Evolutionary conservation across 129 eudicot species (phyloP).

Genomic region (Glebionis coronaria): DNA sequence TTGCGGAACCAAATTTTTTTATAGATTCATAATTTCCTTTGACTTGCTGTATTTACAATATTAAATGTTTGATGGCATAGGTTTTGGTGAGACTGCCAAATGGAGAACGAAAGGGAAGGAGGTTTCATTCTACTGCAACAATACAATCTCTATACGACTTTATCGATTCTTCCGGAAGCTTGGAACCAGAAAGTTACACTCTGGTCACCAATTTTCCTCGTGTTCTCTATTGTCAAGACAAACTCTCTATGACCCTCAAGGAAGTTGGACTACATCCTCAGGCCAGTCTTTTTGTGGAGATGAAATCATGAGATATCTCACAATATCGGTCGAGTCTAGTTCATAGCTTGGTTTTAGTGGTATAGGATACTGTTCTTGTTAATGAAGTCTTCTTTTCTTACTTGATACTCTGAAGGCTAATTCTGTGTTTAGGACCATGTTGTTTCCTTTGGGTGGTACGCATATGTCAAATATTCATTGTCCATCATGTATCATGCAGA

Average conservation of each 20-base stretch:
- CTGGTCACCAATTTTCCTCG: constrained; percentile 96
- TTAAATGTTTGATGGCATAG: constrained; percentile 23
- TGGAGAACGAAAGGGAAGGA: constrained; percentile 88
- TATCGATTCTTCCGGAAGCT: constrained; percentile 83
- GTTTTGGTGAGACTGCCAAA: constrained; percentile 89
- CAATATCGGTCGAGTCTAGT: neutral
- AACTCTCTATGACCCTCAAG: constrained; percentile 52
- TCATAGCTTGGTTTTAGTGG: neutral
- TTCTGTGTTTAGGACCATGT: constrained; percentile 20
- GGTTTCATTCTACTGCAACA: constrained; percentile 58
- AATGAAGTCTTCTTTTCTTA: constrained; percentile 11
- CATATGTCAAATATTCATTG: constrained; percentile 9
- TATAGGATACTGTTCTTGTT: constrained; percentile 5
- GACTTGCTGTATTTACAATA: neutral
- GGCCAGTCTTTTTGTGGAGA: constrained; percentile 95
- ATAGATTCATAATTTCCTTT: neutral
- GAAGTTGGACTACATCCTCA: constrained; percentile 95
- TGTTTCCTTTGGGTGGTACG: neutral
- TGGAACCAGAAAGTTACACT: constrained; percentile 57
- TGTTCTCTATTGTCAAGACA: constrained; percentile 68
- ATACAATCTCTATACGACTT: constrained; percentile 81
- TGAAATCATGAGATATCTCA: constrained; percentile 39
- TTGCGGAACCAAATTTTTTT: neutral
- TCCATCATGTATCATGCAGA: constrained; percentile 16
- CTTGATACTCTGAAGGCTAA: neutral